Evolutionary conservation across 148 eudicot species (phyloP).

Genomic region (Rhododendron henanense): DNA sequence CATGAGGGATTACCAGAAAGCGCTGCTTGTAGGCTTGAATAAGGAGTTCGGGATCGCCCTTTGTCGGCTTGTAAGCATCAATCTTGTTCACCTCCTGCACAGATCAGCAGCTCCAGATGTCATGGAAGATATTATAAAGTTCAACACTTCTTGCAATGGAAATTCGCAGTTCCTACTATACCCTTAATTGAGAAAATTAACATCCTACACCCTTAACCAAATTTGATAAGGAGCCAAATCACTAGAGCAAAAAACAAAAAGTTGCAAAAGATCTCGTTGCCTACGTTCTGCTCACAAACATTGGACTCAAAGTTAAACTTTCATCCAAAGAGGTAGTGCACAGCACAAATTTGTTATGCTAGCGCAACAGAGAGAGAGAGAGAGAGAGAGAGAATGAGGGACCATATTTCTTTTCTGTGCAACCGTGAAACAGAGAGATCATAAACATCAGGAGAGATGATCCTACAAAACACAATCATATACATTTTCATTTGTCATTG

Average conservation of each 20-base stretch:
- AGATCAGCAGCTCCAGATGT: background rate
- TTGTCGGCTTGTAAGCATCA: slow-evolving; percentile 45
- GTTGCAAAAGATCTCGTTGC: background rate
- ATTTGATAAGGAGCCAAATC: background rate
- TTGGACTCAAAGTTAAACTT: background rate
- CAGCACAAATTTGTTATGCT: background rate
- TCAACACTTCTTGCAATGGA: background rate
- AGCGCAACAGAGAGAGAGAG: background rate
- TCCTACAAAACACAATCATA: background rate
- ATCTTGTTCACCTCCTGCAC: slow-evolving; percentile 63
- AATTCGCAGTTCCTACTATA: background rate
- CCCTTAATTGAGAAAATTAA: background rate
- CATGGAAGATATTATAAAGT: background rate
- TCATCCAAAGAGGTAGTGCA: background rate
- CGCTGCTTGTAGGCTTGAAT: background rate
- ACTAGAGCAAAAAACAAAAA: background rate
- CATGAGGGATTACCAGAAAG: slow-evolving; percentile 9
- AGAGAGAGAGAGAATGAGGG: background rate
- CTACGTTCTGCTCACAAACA: background rate
- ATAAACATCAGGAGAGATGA: background rate
- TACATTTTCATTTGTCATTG: background rate
- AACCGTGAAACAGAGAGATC: background rate
- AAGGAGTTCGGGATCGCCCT: slow-evolving; percentile 5
- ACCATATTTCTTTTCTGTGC: background rate
- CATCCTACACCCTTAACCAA: background rate